Evolutionary conservation across 2,329 filamentous ascomycete species (phyloP), one percentile per base, ranked within the genome.

Genomic region (Colletotrichum eremochloae): DNA sequence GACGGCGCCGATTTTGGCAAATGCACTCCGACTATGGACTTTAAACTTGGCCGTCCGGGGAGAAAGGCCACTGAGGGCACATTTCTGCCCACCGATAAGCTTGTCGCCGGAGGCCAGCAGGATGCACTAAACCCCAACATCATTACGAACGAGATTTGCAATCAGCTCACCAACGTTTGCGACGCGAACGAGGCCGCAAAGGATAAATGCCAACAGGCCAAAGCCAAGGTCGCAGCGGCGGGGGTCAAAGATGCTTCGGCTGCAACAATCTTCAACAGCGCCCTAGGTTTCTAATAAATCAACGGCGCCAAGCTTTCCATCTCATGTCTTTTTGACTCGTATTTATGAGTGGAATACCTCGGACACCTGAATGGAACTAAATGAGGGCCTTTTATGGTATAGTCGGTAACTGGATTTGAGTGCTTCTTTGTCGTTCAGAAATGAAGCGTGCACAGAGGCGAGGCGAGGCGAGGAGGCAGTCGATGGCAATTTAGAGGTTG

Each of bases 111-210:
- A 76, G 88, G 87, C 40, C 88, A 90, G 79, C 79, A 85, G 72
- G 88, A 90, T 73, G 88, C 88, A 36, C 80, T 90, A 15, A 90
- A 90, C 84, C 89, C 88, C 36, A 88, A 87, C 81, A 91, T 91
- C 81, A 91, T 91, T 82, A 90, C 88, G 76, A 90, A 89, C 81
- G 84, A 86, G 29, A 86, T 91, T 75, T 89, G 87, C 81, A 86
- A 91, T 79, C 87, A 90, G 78, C 82, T 91, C 68, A 86, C 82
- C 73, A 91, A 90, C 78, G 86, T 88, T 18, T 91, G 89, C 79
- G 81, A 82, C 20, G 88, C 88, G 53, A 89, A 89, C 78, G 83
- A 82, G 15, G 88, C 87, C 1, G 89, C 88, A 40, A 84, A 85
- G 60, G 79, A 83, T n/a, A 80, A 82, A 3, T 89, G 87, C 77